Evolutionary conservation across 192 early-diverging fungal genomes (phyloP).

Genomic region (Umbelopsis vinacea): DNA sequence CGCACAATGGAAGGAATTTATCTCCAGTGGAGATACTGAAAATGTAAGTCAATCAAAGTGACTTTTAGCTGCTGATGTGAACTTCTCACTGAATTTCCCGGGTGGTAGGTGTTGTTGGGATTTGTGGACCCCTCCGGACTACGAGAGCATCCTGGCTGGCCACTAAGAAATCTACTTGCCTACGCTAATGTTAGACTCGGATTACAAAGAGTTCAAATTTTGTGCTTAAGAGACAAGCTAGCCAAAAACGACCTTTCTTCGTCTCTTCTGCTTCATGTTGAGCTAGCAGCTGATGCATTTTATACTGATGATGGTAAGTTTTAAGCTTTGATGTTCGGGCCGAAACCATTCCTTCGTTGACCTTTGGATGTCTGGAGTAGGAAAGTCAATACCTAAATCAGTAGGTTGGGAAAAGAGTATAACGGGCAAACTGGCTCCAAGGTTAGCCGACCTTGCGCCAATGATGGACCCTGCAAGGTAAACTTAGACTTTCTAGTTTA

Average conservation of each 20-base stretch:
- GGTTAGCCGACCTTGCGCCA: constrained; percentile 80
- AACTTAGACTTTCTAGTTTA: neutral
- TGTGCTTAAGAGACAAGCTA: constrained; percentile 68
- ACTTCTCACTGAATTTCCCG: neutral
- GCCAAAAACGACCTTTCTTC: constrained; percentile 47
- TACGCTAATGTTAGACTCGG: constrained; percentile 59
- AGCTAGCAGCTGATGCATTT: constrained; percentile 43
- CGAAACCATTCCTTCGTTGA: too few species aligned
- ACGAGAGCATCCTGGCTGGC: constrained; percentile 86
- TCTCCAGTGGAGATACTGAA: constrained; percentile 30
- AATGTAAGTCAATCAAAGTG: neutral
- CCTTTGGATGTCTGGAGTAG: neutral
- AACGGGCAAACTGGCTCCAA: constrained; percentile 77
- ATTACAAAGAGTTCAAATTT: constrained; percentile 52
- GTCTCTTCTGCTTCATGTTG: constrained; percentile 52
- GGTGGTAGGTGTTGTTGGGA: constrained; percentile 59
- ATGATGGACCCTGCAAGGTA: constrained; percentile 85
- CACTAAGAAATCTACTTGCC: constrained; percentile 86
- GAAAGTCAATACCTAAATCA: constrained; percentile 52
- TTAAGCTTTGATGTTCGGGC: neutral
- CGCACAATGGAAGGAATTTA: constrained; percentile 63
- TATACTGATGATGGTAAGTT: constrained; percentile 26
- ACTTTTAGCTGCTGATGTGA: neutral
- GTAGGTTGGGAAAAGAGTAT: constrained; percentile 95
- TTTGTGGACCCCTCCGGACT: constrained; percentile 89